phyloP scores from a whole-genome alignment of 805 yeast genomes.

The Wickerhamomyces mucosus region DNA sequence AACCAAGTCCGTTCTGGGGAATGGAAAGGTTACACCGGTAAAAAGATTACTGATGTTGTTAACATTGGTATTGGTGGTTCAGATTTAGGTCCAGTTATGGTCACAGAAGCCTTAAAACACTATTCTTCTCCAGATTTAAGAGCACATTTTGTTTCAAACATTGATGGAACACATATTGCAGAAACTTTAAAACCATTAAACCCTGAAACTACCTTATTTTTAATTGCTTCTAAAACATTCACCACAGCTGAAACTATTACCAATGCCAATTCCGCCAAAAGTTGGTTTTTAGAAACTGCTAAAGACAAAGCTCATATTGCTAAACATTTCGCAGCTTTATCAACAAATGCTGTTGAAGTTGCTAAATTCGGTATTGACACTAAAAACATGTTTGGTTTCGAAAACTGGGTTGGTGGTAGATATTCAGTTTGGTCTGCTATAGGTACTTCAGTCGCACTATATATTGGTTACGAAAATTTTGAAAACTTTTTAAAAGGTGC shows the following conservation, averaged over 20 bases:
- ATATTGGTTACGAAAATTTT: slow-evolving; percentile 93
- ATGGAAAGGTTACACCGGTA: slow-evolving; percentile 97
- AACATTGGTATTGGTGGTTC: slow-evolving; percentile 99
- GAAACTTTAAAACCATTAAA: slow-evolving; percentile 71
- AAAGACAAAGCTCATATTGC: slow-evolving; percentile 69
- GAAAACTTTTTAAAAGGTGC: slow-evolving; percentile 93
- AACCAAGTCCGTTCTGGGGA: slow-evolving; percentile 82
- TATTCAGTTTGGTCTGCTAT: slow-evolving; percentile 99
- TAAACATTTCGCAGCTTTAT: slow-evolving; percentile 94
- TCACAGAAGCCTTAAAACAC: slow-evolving; percentile 93
- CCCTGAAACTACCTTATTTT: slow-evolving; percentile 87
- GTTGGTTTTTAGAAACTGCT: slow-evolving; percentile 79
- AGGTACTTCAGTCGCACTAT: slow-evolving; percentile 90
- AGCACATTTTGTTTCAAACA: slow-evolving; percentile 94
- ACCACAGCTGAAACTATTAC: slow-evolving; percentile 98
- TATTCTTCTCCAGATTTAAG: slow-evolving; percentile 66
- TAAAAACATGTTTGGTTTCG: slow-evolving; percentile 97
- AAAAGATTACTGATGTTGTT: slow-evolving; percentile 85
- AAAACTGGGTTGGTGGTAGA: slow-evolving; percentile 99
- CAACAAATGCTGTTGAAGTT: slow-evolving; percentile 89
- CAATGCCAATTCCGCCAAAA: slow-evolving; percentile 91
- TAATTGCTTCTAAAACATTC: slow-evolving; percentile 95
- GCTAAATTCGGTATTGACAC: slow-evolving; percentile 95
- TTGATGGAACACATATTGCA: slow-evolving; percentile 96
- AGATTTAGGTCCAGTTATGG: slow-evolving; percentile 99